Base-by-base conservation (phyloP, 495 filamentous ascomycete genomes). In the Terfezia claveryi region DNA sequence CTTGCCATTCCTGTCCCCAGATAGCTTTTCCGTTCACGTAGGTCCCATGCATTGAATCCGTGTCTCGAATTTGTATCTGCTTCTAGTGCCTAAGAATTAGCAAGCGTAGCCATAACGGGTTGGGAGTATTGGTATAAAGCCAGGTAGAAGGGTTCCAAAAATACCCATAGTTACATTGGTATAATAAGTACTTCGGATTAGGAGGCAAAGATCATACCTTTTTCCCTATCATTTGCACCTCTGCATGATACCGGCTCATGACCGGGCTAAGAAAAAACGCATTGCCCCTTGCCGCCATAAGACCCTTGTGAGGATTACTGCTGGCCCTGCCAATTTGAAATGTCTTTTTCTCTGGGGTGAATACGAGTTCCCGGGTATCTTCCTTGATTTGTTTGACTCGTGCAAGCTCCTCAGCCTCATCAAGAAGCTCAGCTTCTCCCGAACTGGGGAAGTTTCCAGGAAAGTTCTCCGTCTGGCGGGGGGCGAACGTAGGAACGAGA, bases 41-140 rank as follows among this genome's bases (percentile, higher is more conserved):
- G 7, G 76, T 80, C 8, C 76, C 76, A 58, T 80, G 76, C 58
- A 76, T 77, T 11, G 76, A 79, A n/a, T 68, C 71, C 44, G 61
- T 65, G 55, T 80, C 76, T 54, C 64, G 55, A 51, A 78, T 67
- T 17, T 68, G 69, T 38, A 76, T 61, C 51, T 59, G 55, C 69
- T 73, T 51, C 38, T 55, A 32, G 27, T 32, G 27, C 27, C 27
- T 32, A 2, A 32, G 27, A 32, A 32, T 32, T 7, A 32, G 27
- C 27, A 32, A 32, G 27, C 27, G 2, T 32, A 32, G 7, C 27
- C 7, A 32, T 7, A 32, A 32, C 27, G 7, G 27, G 27, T 32
- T 32, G 27, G 27, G 27, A 7, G 27, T 32, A 32, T 7, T 32
- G 27, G 27, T 32, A 32, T 32, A 32, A 1, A 32, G 27, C 27